phyloP scores from a whole-genome alignment of 2,329 filamentous ascomycete genomes.

The Aspergillus sp. region DNA sequence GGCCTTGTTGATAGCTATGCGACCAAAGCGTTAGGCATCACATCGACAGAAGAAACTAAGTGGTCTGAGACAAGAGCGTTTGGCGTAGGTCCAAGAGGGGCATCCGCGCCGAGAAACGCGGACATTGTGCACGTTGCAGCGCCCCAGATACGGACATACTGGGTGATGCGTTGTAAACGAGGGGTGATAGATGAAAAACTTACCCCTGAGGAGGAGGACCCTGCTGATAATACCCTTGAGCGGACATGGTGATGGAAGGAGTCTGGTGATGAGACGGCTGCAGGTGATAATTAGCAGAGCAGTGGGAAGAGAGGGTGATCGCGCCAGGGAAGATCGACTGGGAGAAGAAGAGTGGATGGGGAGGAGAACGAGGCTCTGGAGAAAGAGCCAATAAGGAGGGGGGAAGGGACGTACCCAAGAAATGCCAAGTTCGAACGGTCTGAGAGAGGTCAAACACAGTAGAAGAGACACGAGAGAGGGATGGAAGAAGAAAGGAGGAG shows the following conservation, averaged over 20 bases:
- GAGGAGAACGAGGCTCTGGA: slow-evolving; percentile 3
- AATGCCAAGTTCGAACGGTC: slow-evolving; percentile 20
- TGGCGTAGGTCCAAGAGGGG: not conserved
- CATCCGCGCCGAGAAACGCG: not conserved
- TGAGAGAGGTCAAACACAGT: not conserved
- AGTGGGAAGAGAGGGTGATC: slow-evolving; percentile 2
- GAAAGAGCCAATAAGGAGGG: slow-evolving; percentile 17
- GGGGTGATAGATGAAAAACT: slow-evolving; percentile 11
- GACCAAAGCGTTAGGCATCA: no score
- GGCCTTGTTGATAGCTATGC: slow-evolving; percentile 8
- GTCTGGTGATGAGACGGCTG: not conserved
- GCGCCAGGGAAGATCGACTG: not conserved
- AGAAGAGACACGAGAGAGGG: not conserved
- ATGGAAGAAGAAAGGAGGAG: not conserved
- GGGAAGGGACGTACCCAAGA: slow-evolving; percentile 17
- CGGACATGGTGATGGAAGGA: slow-evolving; percentile 17
- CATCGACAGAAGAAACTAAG: not conserved
- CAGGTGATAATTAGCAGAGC: not conserved
- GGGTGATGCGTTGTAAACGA: no score
- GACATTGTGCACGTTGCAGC: no score
- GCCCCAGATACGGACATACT: no score
- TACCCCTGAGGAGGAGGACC: slow-evolving; percentile 39
- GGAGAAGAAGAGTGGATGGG: slow-evolving; percentile 5
- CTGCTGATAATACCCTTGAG: slow-evolving; percentile 20
- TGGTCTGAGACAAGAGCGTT: not conserved